These are phyloP conservation scores for Suhomyces guaymorum DNA, from an alignment of 1,139 yeast species.

Conservation along the genomic window DNA sequence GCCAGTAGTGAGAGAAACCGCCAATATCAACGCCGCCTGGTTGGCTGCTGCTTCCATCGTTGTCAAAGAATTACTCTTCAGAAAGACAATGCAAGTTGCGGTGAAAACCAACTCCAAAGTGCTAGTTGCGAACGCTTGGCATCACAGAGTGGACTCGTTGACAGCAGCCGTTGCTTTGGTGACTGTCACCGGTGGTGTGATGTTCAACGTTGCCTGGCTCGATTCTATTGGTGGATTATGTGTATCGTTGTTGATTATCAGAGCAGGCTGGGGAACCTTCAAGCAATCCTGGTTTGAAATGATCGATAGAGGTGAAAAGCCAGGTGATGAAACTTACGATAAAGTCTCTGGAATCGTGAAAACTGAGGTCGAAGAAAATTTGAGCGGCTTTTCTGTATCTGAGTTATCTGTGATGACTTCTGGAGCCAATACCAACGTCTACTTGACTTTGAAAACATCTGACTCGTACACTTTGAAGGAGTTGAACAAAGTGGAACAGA, in stretches of 20 bases:
- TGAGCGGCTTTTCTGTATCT: slow-evolving; percentile 34
- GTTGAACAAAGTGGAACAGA: slow-evolving; percentile 31
- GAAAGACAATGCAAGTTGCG: slow-evolving; percentile 80
- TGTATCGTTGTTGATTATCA: slow-evolving; percentile 77
- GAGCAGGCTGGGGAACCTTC: slow-evolving; percentile 81
- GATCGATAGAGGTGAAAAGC: slow-evolving; percentile 56
- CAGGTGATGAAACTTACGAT: slow-evolving; percentile 30
- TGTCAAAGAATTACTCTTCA: slow-evolving; percentile 83
- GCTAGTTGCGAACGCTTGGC: slow-evolving; percentile 97
- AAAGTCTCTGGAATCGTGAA: slow-evolving; percentile 26
- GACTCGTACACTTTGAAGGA: slow-evolving; percentile 25
- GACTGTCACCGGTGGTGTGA: slow-evolving; percentile 83
- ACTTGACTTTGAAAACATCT: slow-evolving; percentile 25
- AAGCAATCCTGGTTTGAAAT: slow-evolving; percentile 70
- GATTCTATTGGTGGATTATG: slow-evolving; percentile 90
- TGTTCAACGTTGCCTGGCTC: slow-evolving; percentile 75
- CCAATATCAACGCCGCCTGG: slow-evolving; percentile 93
- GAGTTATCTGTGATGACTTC: slow-evolving; percentile 61
- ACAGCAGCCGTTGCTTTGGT: slow-evolving; percentile 89
- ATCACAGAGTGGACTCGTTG: slow-evolving; percentile 92
- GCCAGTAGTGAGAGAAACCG: slow-evolving; percentile 35
- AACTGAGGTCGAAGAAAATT: slow-evolving; percentile 21
- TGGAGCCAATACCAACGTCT: slow-evolving; percentile 64
- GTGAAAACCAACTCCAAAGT: slow-evolving; percentile 78
- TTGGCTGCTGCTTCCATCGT: slow-evolving; percentile 85